phyloP scores from a whole-genome alignment of 2,329 filamentous ascomycete genomes.

The Aspergillus sp. region DNA sequence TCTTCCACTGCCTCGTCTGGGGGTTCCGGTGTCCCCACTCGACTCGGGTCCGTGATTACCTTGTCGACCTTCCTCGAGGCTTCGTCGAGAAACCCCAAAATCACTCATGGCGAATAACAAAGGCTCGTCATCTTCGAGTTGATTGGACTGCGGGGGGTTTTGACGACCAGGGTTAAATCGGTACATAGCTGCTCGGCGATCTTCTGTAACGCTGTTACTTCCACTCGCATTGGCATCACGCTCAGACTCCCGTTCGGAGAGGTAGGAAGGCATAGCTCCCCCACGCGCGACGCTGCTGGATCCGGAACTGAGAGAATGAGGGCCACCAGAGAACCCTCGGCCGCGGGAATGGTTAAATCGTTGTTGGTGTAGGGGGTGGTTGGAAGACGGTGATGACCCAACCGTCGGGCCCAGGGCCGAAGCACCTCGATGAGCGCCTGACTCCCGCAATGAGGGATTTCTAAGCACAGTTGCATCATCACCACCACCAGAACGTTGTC shows the following conservation, averaged over 20 bases:
- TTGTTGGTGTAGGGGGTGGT: conserved; percentile 36
- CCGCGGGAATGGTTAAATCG: conserved; percentile 39
- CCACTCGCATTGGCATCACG: conserved; percentile 41
- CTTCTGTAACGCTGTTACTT: conserved; percentile 41
- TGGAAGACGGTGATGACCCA: conserved; percentile 32
- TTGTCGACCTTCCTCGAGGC: conserved; percentile 41
- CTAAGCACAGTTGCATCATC: conserved; percentile 23
- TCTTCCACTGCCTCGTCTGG: conserved; percentile 37
- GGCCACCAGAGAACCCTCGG: conserved; percentile 37
- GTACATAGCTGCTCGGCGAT: conserved; percentile 33
- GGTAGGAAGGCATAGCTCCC: conserved; percentile 29
- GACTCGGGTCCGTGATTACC: conserved; percentile 33
- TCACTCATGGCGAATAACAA: conserved; percentile 49
- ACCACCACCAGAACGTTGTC: conserved; percentile 13
- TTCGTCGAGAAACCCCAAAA: conserved; percentile 43
- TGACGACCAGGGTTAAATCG: conserved; percentile 36
- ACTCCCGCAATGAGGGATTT: conserved; percentile 20
- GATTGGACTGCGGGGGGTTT: conserved; percentile 26
- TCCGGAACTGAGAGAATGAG: conserved; percentile 40
- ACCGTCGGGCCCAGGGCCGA: conserved; percentile 25
- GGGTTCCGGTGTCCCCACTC: conserved; percentile 24
- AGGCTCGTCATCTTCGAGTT: conserved; percentile 45
- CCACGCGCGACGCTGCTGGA: conserved; percentile 43
- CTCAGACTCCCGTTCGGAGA: conserved; percentile 37
- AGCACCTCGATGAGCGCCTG: conserved; percentile 20